Base-by-base conservation (phyloP, 805 yeast genomes). In the Lachancea waltii region DNA sequence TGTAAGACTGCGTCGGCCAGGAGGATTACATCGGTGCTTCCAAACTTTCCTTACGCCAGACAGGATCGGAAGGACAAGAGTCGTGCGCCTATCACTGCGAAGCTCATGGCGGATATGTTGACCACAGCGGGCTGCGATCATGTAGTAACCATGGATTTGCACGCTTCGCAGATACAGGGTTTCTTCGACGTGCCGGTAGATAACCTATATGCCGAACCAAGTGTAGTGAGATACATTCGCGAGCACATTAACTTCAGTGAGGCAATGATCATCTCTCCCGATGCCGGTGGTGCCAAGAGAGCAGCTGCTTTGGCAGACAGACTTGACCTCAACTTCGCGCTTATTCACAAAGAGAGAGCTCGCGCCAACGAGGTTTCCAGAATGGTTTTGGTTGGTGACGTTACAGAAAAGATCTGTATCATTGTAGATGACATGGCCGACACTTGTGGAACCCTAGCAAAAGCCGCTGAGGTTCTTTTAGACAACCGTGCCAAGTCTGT, bases 211-310 rank as follows among this genome's bases (percentile, higher is more conserved):
- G 97, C 95, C 14, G 97, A 92, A 58, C 97, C 98, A 33, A 77
- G 81, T 40, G 94, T 85, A 15, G 72, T 90, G 33, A 69, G 83
- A 49, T 92, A 85, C 61, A 85, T 90, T 50, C 77, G 74, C 46
- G 84, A 78, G 44, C 73, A 77, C 47, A 67, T 77, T 31, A 70
- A 73, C 46, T 63, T 68, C 45, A 63, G 65, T 22, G 69, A 78
- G 42, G 73, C 87, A 7, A 85, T 87, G 36, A 76, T 90, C 39
- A 94, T 90, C 9, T 86, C 96, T 4, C 98, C 98, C 3, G 98
- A 90, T 66, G 98, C 98, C 3, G 98, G 98, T 51, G 98, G 98
- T 43, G 97, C 97, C 38, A 90, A 90, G 63, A 75, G 98, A 49
- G 98, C 89, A 19, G 97, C 97, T 2, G 79, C 89, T 4, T 68